Conservation (phyloP, 805 yeast species). For the Lipomyces anomalus region DNA sequence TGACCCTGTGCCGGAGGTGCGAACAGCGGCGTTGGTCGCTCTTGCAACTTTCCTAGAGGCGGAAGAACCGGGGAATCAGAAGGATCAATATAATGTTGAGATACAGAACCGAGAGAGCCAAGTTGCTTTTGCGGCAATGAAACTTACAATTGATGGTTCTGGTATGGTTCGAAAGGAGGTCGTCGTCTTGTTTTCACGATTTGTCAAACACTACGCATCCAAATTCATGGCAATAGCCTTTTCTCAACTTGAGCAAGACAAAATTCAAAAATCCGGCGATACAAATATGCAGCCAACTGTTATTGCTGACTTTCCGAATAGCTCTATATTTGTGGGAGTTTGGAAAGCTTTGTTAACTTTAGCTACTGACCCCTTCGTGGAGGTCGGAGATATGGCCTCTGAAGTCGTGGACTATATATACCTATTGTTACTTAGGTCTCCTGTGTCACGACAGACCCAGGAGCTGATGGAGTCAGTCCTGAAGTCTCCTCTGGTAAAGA, state of each 20-base stretch:
- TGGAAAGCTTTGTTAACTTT: conserved; percentile 81
- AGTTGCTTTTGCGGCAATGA: conserved; percentile 61
- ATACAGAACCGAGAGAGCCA: conserved; percentile 53
- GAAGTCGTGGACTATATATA: conserved; percentile 69
- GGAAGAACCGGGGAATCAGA: conserved; percentile 25
- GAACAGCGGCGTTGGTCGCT: conserved; percentile 76
- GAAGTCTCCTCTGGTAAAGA: neutral
- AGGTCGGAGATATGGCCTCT: conserved; percentile 67
- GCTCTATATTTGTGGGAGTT: conserved; percentile 74
- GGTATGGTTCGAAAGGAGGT: conserved; percentile 83
- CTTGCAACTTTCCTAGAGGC: conserved; percentile 59
- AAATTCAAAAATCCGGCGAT: neutral
- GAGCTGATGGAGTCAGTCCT: conserved; percentile 33
- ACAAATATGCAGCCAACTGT: neutral
- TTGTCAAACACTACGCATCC: conserved; percentile 61
- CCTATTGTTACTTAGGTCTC: conserved; percentile 56
- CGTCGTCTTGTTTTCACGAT: conserved; percentile 66
- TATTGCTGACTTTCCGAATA: conserved; percentile 49
- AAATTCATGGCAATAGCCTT: conserved; percentile 84
- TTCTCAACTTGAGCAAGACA: conserved; percentile 73
- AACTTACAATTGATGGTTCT: conserved; percentile 78
- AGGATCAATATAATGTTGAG: conserved; percentile 20
- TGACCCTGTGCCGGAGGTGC: conserved; percentile 93
- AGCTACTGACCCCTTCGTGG: conserved; percentile 82
- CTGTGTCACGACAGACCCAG: conserved; percentile 55